Conservation (phyloP, 257 asterid genomes). For the Oldenlandia corymbosa region DNA sequence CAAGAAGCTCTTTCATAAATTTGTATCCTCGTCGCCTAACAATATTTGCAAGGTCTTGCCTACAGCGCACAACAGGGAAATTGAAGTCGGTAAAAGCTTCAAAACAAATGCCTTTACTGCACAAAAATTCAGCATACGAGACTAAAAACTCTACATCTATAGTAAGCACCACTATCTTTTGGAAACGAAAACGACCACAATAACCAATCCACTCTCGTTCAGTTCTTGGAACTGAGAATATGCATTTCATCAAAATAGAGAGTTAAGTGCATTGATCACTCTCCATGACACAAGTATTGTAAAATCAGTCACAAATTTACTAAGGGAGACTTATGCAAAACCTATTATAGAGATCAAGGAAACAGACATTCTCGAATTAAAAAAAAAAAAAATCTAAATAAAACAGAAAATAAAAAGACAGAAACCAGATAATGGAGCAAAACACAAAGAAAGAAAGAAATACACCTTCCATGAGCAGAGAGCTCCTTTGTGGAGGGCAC, state of each 20-base stretch:
- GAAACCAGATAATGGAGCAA: not conserved
- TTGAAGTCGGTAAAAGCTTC: not conserved
- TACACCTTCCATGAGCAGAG: slow-evolving; percentile 67
- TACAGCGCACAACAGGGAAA: slow-evolving; percentile 5
- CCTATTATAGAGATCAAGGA: too few species aligned
- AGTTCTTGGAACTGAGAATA: too few species aligned
- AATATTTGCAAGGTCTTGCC: slow-evolving; percentile 81
- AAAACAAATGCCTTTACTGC: not conserved
- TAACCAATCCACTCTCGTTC: too few species aligned
- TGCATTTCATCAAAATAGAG: not conserved
- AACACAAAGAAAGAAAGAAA: not conserved
- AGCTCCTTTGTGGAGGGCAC: slow-evolving; percentile 84
- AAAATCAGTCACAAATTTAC: not conserved
- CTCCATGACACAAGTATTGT: not conserved
- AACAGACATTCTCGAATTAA: not conserved
- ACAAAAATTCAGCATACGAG: not conserved
- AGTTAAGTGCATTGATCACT: not conserved
- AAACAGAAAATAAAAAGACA: not conserved
- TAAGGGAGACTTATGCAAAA: not conserved
- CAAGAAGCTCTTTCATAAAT: slow-evolving; percentile 55
- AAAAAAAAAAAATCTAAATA: too few species aligned
- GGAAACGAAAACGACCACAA: too few species aligned
- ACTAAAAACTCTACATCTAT: too few species aligned
- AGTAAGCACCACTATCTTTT: not conserved
- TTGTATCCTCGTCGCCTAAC: slow-evolving; percentile 94